Evolutionary conservation across 129 eudicot genomes (phyloP).

Genomic region (Smallanthus sonchifolius): DNA sequence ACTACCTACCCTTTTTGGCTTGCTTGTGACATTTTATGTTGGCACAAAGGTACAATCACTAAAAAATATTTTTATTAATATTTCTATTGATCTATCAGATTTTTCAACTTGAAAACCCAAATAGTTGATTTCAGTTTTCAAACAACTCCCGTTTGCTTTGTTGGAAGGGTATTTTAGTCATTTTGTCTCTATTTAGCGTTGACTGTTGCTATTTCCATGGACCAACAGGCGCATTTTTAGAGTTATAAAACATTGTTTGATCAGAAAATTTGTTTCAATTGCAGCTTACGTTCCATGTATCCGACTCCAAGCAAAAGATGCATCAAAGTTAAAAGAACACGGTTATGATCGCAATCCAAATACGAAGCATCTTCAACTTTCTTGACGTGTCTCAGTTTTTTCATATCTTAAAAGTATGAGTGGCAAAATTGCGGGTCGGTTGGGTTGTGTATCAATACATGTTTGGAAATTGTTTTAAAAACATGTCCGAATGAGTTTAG

Average conservation of each 20-base stretch:
- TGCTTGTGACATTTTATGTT: slow-evolving; percentile 65
- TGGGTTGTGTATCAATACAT: too few relatives aligned
- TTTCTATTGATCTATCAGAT: neutral
- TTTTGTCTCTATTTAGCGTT: neutral
- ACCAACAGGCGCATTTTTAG: too few relatives aligned
- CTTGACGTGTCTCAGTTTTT: neutral
- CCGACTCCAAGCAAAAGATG: slow-evolving; percentile 58
- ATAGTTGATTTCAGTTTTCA: neutral
- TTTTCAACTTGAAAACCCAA: slow-evolving; percentile 1
- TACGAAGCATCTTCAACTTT: neutral
- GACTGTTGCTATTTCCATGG: too few relatives aligned
- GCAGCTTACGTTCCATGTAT: slow-evolving; percentile 85
- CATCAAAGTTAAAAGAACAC: slow-evolving; percentile 33
- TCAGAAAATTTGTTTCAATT: neutral
- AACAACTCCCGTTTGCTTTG: neutral
- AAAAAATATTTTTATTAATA: neutral
- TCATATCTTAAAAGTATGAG: too few relatives aligned
- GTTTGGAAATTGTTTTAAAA: too few relatives aligned
- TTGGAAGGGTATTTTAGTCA: neutral
- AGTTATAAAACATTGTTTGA: neutral
- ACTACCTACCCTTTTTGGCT: slow-evolving; percentile 54
- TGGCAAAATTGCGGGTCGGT: too few relatives aligned
- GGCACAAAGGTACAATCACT: slow-evolving; percentile 68
- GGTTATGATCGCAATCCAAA: neutral
- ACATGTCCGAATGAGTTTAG: too few relatives aligned